These are phyloP conservation scores for Simmondsia chinensis DNA, from an alignment of 148 eudicot genomes.

Conservation along the genomic window DNA sequence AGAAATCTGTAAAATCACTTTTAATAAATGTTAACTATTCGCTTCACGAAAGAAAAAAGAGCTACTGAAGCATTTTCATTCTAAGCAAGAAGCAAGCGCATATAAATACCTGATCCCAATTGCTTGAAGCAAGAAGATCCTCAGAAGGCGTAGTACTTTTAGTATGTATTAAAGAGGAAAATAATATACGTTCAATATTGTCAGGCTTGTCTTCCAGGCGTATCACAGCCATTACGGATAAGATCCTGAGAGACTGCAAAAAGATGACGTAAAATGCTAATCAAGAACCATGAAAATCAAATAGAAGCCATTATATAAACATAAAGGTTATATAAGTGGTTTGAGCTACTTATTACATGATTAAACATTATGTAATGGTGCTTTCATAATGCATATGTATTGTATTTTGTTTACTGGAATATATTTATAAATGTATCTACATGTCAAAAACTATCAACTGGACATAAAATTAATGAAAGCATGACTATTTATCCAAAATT, in stretches of 20 bases:
- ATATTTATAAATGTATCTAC: too few species aligned
- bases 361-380: too few species aligned
- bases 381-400: too few species aligned
- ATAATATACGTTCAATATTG: constrained; percentile 22
- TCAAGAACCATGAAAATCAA: background rate
- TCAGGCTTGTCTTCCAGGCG: constrained; percentile 34
- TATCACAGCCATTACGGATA: constrained; percentile 36
- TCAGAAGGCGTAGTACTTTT: constrained; percentile 7
- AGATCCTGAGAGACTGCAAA: constrained; percentile 36
- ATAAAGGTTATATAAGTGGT: background rate
- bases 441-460: too few species aligned
- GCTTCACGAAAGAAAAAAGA: too few species aligned
- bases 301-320: background rate
- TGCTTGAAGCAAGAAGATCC: constrained; percentile 27
- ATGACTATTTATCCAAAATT: too few species aligned
- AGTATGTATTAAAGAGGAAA: constrained; percentile 21
- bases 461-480: too few species aligned
- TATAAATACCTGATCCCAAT: too few species aligned
- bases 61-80: too few species aligned
- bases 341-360: background rate
- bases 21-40: too few species aligned
- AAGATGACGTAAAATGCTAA: too few species aligned
- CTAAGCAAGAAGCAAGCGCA: background rate
- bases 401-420: too few species aligned
- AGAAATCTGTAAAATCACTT: constrained; percentile 14